Evolutionary conservation across 2,329 filamentous ascomycete species (phyloP), one percentile per base, ranked within the genome.

Genomic region (Biscogniauxia sp.): DNA sequence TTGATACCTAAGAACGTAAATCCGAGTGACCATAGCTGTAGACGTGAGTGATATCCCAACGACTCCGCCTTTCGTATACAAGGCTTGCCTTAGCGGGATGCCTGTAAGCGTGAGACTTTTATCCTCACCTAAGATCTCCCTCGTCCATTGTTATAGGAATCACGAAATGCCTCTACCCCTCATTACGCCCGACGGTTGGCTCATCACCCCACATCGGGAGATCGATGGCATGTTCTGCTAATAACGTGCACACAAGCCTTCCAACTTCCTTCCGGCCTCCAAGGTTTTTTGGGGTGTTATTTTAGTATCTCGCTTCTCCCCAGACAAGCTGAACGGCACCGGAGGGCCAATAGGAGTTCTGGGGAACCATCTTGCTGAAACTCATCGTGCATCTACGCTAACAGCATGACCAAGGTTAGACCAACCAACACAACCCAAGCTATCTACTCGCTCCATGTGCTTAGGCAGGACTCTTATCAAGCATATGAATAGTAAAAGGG

Each of bases 261-360:
- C 37, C 37, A 45, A 45, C 37, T 45, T 45, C 37, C 37, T 45
- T 45, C 37, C n/a, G 11, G 37, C 17, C 37, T 45, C 37, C 37
- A 15, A 45, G 17, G 11, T 56, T 58, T 58, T 59, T 53, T 57
- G 54, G 37, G 60, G 54, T 41, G 37, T 54, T 50, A 60, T 52
- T 53, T 65, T 53, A 37, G 59, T 54, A 61, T 45, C 37, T 45
- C 37, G 37, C 37, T 45, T 45, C 37, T 45, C 37, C 6, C 37
- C 37, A 45, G 37, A 45, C 13, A n/a, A 45, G 37, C 37, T 45
- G 37, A 58, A 58, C 52, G 59, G 51, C 37, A 53, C 19, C 51
- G n/a, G 53, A 23, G 49, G 59, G 51, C 64, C 64, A 66, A 66
- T 65, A 9, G 56, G 56, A 54, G 53, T 54, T 52, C 37, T 25